Evolutionary conservation across 192 early-diverging fungal species (phyloP), one percentile per base, ranked within the genome.

Genomic region (Cladochytrium replicatum): DNA sequence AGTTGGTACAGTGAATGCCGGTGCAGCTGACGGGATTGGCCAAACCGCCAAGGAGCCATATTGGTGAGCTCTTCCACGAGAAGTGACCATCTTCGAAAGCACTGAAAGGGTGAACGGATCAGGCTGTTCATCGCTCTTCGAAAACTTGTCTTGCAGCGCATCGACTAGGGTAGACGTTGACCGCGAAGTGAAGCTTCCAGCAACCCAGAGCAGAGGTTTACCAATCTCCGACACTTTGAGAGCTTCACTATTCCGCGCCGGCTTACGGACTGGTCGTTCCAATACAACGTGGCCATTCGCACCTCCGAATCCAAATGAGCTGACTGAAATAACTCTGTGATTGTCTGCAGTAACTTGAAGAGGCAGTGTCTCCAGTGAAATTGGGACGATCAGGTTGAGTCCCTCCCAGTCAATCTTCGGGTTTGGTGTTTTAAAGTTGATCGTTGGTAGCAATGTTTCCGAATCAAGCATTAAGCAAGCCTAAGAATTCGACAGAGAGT

Each of bases 211-310:
- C n/a, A n/a, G n/a, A n/a, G n/a, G n/a, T n/a, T n/a, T n/a, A n/a
- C n/a, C n/a, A n/a, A n/a, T n/a, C n/a, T n/a, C n/a, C n/a, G n/a
- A n/a, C n/a, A n/a, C n/a, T n/a, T n/a, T n/a, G n/a, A n/a, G n/a
- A n/a, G n/a, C n/a, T n/a, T n/a, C n/a, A n/a, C n/a, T n/a, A n/a
- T n/a, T n/a, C n/a, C n/a, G n/a, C n/a, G n/a, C n/a, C n/a, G n/a
- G n/a, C n/a, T n/a, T n/a, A n/a, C n/a, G n/a, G n/a, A n/a, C 3
- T 24, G 37, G 17, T 3, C 1, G 9, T 23, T 60, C 61, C n/a
- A 67, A n/a, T n/a, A 65, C 53, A 24, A 48, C 34, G 37, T 65
- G 53, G 6, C 41, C 28, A 32, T 65, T 60, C 19, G 54, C 24
- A 24, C 55, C 63, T 28, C 63, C 46, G 27, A 65, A 29, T 25